Percentiles rank a stretch among this genome's conserved stretches.
These are phyloP conservation scores for Colletotrichum nymphaeae DNA, from an alignment of 2,329 filamentous ascomycete species.

Conservation along the genomic window DNA sequence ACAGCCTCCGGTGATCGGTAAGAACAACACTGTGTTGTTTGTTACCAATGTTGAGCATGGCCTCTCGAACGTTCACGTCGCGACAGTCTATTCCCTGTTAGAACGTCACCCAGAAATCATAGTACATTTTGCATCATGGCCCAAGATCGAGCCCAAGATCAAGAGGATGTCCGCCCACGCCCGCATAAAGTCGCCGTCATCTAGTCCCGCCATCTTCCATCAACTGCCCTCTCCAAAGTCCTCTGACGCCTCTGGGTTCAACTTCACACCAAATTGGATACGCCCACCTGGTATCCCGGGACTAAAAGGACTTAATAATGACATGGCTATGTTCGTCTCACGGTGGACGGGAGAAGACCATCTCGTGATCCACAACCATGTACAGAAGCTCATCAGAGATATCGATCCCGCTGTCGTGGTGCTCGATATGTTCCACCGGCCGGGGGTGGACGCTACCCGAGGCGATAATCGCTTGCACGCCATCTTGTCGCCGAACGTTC, in stretches of 20 bases:
- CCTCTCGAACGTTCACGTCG: slow-evolving; percentile 50
- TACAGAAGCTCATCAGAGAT: slow-evolving; percentile 41
- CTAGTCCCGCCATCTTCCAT: slow-evolving; percentile 40
- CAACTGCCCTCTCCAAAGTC: slow-evolving; percentile 39
- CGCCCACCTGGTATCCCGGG: slow-evolving; percentile 38
- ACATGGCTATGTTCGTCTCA: slow-evolving; percentile 38
- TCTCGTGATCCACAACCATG: slow-evolving; percentile 40
- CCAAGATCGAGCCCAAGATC: slow-evolving; percentile 28
- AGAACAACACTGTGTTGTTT: slow-evolving; percentile 48
- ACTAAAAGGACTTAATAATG: slow-evolving; percentile 25
- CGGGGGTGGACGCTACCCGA: slow-evolving; percentile 39
- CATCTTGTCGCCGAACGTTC: slow-evolving; percentile 55
- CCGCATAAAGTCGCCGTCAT: slow-evolving; percentile 28
- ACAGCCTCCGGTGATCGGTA: slow-evolving; percentile 25
- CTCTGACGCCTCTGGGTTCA: slow-evolving; percentile 33
- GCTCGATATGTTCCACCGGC: slow-evolving; percentile 45
- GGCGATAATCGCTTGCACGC: slow-evolving; percentile 45
- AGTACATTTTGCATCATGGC: slow-evolving; percentile 50
- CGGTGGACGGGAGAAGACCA: slow-evolving; percentile 47
- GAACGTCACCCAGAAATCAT: slow-evolving; percentile 46
- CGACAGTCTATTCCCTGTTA: slow-evolving; percentile 46
- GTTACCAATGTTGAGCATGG: slow-evolving; percentile 47
- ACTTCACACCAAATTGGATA: slow-evolving; percentile 34
- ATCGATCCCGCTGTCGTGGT: slow-evolving; percentile 47
- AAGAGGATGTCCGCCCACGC: slow-evolving; percentile 34